Evolutionary conservation across 2,329 filamentous ascomycete genomes (phyloP).

Genomic region (Neodidymelliopsis sp.): DNA sequence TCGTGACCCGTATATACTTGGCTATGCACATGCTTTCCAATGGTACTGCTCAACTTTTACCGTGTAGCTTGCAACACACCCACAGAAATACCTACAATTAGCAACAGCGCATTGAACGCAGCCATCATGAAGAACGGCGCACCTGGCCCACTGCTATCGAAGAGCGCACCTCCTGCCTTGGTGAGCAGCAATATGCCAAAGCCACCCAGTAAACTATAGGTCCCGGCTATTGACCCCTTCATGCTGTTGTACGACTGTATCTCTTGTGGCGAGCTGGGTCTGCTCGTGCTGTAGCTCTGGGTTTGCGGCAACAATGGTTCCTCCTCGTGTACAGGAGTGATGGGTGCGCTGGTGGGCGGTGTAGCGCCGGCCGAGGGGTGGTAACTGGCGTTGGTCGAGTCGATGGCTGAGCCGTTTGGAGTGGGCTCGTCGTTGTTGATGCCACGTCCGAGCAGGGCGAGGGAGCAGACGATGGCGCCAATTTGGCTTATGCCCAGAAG

Average conservation of each 20-base stretch:
- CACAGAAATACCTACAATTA: conserved; percentile 56
- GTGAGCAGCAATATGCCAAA: conserved; percentile 89
- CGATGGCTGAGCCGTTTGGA: conserved; percentile 12
- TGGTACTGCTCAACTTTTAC: conserved; percentile 12
- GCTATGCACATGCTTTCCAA: too few species aligned
- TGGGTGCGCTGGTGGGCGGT: conserved; percentile 39
- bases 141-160: conserved; percentile 75
- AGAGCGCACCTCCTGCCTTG: conserved; percentile 86
- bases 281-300: conserved; percentile 23
- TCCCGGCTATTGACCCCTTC: conserved; percentile 92
- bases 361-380: conserved; percentile 46
- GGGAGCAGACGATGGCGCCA: conserved; percentile 91
- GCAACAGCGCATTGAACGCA: conserved; percentile 77
- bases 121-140: conserved; percentile 97
- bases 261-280: conserved; percentile 13
- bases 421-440: conserved; percentile 64
- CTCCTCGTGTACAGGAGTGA: conserved; percentile 39
- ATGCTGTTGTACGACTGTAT: conserved; percentile 61
- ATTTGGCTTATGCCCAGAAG: conserved; percentile 93
- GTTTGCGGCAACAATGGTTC: conserved; percentile 35
- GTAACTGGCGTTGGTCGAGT: conserved; percentile 24
- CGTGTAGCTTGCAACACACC: conserved; percentile 19
- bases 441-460: conserved; percentile 85
- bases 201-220: conserved; percentile 91
- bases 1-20: conserved; percentile 5